Percentiles rank a stretch among this genome's conserved stretches.
phyloP scores from a whole-genome alignment of 2,329 filamentous ascomycete genomes.

The Phaeomoniella chlamydospora region DNA sequence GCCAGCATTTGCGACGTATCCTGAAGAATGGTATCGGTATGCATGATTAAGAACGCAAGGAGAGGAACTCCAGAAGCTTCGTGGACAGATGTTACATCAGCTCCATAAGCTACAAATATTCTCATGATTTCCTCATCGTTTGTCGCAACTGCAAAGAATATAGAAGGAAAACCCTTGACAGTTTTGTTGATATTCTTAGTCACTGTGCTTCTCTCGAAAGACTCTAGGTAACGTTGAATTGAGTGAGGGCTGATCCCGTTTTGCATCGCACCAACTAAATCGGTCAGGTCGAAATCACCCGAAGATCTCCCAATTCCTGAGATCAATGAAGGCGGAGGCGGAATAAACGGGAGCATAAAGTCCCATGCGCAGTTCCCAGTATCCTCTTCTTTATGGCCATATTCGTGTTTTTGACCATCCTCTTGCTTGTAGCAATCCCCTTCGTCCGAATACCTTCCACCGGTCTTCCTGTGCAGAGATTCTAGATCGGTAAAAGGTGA shows the following conservation, averaged over 20 bases:
- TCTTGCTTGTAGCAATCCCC: no score
- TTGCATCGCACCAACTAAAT: slow-evolving; percentile 7
- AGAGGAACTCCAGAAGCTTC: slow-evolving; percentile 11
- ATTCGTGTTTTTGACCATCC: no score
- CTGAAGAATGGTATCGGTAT: slow-evolving; percentile 7
- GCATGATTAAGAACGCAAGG: slow-evolving; percentile 17
- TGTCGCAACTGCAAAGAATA: slow-evolving; percentile 15
- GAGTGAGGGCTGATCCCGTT: slow-evolving; percentile 3
- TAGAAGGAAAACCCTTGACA: slow-evolving; percentile 10
- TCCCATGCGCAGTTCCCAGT: no score
- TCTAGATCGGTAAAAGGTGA: no score
- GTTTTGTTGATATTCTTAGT: slow-evolving; percentile 8
- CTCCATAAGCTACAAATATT: slow-evolving; percentile 10
- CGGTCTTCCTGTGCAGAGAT: no score
- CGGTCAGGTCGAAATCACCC: slow-evolving; percentile 4
- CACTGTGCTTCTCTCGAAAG: slow-evolving; percentile 7
- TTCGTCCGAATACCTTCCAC: no score
- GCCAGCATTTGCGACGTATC: slow-evolving; percentile 14
- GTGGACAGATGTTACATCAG: slow-evolving; percentile 7
- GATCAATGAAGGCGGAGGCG: background rate
- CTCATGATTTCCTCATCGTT: slow-evolving; percentile 14
- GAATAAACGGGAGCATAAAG: slow-evolving; percentile 1
- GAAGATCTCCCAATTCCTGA: no score
- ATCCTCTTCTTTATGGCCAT: no score
- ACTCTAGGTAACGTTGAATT: slow-evolving; percentile 6